Conservation (phyloP, 768 basidiomycete genomes). For the Lactarius quietus region DNA sequence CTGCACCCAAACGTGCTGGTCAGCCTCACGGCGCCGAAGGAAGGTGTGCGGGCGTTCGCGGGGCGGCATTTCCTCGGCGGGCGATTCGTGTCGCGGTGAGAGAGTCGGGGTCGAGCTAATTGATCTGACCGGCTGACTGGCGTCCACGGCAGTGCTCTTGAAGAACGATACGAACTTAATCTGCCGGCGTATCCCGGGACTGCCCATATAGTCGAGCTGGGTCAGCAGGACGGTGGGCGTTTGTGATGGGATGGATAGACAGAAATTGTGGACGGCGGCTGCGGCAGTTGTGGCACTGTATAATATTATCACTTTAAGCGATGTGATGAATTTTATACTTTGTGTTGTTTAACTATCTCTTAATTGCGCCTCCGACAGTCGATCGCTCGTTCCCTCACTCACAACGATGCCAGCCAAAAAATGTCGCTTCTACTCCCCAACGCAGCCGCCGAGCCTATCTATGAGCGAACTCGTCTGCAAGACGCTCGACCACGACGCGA, state of each 20-base stretch:
- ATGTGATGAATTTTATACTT: not conserved
- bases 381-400: not conserved
- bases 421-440: conserved; percentile 51
- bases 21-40: conserved; percentile 92
- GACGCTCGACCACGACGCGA: conserved; percentile 70
- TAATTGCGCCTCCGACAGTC: not conserved
- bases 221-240: conserved; percentile 7
- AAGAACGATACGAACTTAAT: conserved; percentile 72
- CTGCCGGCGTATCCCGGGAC: conserved; percentile 76
- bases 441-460: conserved; percentile 60
- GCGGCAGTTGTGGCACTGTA: not conserved
- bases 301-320: not conserved
- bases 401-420: conserved; percentile 22
- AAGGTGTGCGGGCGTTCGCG: conserved; percentile 70
- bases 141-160: conserved; percentile 50
- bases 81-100: conserved; percentile 48
- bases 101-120: not conserved
- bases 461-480: conserved; percentile 81
- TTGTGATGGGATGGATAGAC: not conserved
- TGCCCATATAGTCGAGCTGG: conserved; percentile 82
- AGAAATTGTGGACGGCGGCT: no score
- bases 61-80: conserved; percentile 94
- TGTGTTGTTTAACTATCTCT: not conserved
- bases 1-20: conserved; percentile 77
- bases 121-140: conserved; percentile 4